Base-by-base conservation (phyloP, 2,329 filamentous ascomycete genomes). In the Mollisiaceae sp. region DNA sequence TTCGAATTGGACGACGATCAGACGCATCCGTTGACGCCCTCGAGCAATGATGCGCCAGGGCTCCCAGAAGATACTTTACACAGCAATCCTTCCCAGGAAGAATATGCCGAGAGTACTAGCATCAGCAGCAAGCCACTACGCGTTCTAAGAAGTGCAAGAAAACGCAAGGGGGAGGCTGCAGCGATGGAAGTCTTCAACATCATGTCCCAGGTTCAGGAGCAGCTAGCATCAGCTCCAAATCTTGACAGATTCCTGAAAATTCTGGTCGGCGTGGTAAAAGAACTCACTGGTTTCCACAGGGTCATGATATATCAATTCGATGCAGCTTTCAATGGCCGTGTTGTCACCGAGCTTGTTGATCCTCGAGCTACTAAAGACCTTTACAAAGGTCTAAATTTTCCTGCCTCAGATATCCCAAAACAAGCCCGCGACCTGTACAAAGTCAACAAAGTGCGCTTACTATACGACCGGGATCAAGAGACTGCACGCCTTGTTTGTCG, bases 261-360 rank as follows among this genome's bases (percentile, higher is more conserved):
- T 6, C 78, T 95, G 2, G 91, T 94, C 0, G 93, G 93, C 0
- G 90, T 97, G 8, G 87, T 97, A 39, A 97, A 96, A 74, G 93
- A 97, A 74, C 76, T 97, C 58, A 96, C 93, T 0, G 93, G 93
- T 0, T 97, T 97, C 69, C 93, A 97, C 74, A 90, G 93, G 14
- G 92, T 97, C 57, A 94, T 97, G 91, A 85, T 97, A 1, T 97
- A 97, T 73, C 92, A 97, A 76, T 97, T 97, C 69, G 93, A 97
- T 76, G 82, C 88, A 4, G 78, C 83, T 0, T 95, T 90, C 82
- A 97, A 96, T 72, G 93, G 93, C 20, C 89, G 91, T 63, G 93
- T 97, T 0, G 93, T 97, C 4, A 93, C 93, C 0, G 93, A 97
- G 75, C 81, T 97, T 12, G 91, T 97, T 9, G 91, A 97, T 75